Percentiles rank a stretch among this genome's conserved stretches.
Conservation (phyloP, 805 yeast genomes). For the Candida ipomoeae region DNA sequence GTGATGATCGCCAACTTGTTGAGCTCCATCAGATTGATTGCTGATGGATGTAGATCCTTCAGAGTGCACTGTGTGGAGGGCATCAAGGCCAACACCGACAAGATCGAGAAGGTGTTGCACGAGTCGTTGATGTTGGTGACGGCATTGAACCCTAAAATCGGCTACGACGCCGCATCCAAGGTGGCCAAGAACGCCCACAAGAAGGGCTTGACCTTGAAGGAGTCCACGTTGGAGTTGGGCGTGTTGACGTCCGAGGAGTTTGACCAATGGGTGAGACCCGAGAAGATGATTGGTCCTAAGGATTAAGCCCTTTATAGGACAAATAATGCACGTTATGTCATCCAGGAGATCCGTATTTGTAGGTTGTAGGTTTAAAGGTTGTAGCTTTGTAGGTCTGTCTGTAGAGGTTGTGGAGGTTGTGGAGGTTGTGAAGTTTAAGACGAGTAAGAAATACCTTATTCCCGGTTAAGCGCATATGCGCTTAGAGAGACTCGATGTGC, state of each 20-base stretch:
- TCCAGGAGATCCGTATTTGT: neutral
- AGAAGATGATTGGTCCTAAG: conserved; percentile 95
- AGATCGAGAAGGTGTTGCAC: conserved; percentile 81
- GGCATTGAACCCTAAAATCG: conserved; percentile 97
- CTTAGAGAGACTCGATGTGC: conserved; percentile 11
- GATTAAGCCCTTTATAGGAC: conserved; percentile 21
- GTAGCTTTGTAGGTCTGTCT: neutral
- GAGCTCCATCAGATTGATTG: conserved; percentile 79
- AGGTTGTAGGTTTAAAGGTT: neutral
- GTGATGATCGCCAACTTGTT: conserved; percentile 88
- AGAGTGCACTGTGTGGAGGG: conserved; percentile 94
- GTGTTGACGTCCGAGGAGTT: conserved; percentile 82
- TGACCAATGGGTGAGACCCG: conserved; percentile 96
- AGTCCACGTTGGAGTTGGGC: conserved; percentile 88
- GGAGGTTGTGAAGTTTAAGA: too few species aligned
- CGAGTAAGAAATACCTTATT: too few species aligned
- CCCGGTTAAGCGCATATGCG: conserved; percentile 13
- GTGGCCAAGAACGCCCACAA: conserved; percentile 98
- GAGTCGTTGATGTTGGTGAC: conserved; percentile 98
- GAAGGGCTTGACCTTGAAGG: conserved; percentile 93
- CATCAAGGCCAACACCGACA: conserved; percentile 80
- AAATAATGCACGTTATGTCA: too few species aligned
- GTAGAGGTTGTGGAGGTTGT: too few species aligned
- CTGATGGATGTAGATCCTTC: conserved; percentile 88
- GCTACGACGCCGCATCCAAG: conserved; percentile 96